phyloP scores from a whole-genome alignment of 2,329 filamentous ascomycete species.

The Huntiella abstrusa region DNA sequence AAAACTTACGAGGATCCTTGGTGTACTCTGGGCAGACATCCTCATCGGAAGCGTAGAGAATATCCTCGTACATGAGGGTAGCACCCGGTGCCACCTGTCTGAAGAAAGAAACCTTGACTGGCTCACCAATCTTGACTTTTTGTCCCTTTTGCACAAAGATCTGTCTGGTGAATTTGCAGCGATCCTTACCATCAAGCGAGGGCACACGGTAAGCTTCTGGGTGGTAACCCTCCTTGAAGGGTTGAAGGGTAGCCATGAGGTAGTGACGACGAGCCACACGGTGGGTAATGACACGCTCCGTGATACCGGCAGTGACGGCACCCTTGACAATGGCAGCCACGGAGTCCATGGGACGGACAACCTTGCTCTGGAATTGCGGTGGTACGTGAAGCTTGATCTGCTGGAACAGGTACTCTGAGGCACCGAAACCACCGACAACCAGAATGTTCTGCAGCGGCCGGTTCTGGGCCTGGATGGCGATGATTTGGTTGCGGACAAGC shows the following conservation, averaged over 20 bases:
- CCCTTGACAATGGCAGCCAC: slow-evolving; percentile 98
- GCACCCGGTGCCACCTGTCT: slow-evolving; percentile 91
- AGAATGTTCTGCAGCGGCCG: slow-evolving; percentile 84
- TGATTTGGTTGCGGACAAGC: slow-evolving; percentile 93
- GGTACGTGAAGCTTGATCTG: slow-evolving; percentile 98
- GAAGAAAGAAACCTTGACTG: slow-evolving; percentile 98
- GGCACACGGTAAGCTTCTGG: slow-evolving; percentile 96
- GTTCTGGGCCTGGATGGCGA: slow-evolving; percentile 96
- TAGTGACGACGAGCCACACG: slow-evolving; percentile 95
- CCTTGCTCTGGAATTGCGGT: slow-evolving; percentile 95
- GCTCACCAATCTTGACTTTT: slow-evolving; percentile 96
- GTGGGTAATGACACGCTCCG: slow-evolving; percentile 87
- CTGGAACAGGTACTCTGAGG: slow-evolving; percentile 96
- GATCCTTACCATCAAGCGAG: slow-evolving; percentile 86
- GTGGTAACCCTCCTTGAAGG: slow-evolving; percentile 97
- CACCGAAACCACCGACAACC: slow-evolving; percentile 94
- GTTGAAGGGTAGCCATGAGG: slow-evolving; percentile 95
- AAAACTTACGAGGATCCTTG: slow-evolving; percentile 85
- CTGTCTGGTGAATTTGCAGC: slow-evolving; percentile 95
- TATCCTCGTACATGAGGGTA: slow-evolving; percentile 98
- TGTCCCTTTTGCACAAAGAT: slow-evolving; percentile 98
- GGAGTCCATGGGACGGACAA: slow-evolving; percentile 95
- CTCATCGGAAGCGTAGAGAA: slow-evolving; percentile 91
- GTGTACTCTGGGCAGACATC: slow-evolving; percentile 97
- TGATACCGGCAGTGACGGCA: slow-evolving; percentile 92